Evolutionary conservation across 2,329 filamentous ascomycete species (phyloP).

Genomic region (Penicillium sp.): DNA sequence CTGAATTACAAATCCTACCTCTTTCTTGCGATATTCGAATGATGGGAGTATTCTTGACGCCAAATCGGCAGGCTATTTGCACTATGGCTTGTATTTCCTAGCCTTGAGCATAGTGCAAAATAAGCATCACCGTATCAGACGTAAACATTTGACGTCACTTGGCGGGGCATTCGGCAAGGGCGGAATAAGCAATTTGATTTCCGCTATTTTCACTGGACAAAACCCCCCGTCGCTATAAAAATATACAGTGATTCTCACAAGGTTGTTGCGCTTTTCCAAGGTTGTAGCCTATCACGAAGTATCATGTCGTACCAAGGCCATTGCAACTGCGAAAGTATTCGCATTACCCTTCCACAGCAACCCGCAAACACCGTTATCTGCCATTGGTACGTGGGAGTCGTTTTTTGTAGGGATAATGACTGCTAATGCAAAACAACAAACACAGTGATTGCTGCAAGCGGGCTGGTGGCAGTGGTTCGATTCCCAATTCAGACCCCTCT

Average conservation of each 20-base stretch:
- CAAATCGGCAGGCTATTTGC: no score
- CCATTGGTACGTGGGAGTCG: conserved; percentile 20
- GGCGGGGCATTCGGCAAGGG: background rate
- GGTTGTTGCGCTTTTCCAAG: background rate
- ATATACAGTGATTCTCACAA: background rate
- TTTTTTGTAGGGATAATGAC: background rate
- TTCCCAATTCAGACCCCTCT: background rate
- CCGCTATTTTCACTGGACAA: background rate
- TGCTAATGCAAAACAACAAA: background rate
- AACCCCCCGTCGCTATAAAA: background rate
- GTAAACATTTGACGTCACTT: background rate
- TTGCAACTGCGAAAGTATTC: conserved; percentile 27
- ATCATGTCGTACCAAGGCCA: conserved; percentile 26
- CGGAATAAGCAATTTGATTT: background rate
- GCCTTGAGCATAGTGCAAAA: no score
- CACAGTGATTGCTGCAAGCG: conserved; percentile 22
- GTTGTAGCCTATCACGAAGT: background rate
- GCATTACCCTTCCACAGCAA: conserved; percentile 21
- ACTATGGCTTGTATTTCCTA: no score
- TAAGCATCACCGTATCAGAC: background rate
- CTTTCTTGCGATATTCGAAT: no score
- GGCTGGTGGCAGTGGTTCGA: conserved; percentile 22
- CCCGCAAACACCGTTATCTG: conserved; percentile 19
- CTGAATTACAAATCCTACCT: no score
- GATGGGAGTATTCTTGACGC: no score